These are phyloP conservation scores for Euphorbia lathyris DNA, from an alignment of 345 rosid species.

Conservation along the genomic window DNA sequence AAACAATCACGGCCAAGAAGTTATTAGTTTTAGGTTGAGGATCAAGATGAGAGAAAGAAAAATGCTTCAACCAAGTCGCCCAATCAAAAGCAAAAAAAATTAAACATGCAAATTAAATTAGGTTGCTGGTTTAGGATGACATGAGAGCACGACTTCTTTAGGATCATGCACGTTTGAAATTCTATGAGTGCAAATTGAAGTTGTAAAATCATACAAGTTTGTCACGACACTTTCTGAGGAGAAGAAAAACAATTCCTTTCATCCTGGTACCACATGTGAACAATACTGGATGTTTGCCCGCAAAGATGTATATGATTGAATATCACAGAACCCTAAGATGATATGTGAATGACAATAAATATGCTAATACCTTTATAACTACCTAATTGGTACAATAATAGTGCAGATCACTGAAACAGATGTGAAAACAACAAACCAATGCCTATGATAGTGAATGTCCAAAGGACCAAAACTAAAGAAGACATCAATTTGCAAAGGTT, in stretches of 20 bases:
- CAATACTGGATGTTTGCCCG: no score
- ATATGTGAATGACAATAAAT: neutral
- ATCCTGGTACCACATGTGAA: neutral
- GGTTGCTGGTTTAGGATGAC: neutral
- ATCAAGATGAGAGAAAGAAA: neutral
- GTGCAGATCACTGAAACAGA: neutral
- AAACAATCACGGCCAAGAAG: neutral
- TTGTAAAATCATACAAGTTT: neutral
- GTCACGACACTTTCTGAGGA: neutral
- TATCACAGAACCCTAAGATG: neutral
- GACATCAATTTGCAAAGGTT: neutral
- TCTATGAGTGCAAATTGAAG: neutral
- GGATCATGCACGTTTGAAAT: neutral
- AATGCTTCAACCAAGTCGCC: neutral
- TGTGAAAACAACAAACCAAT: neutral
- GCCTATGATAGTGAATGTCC: neutral
- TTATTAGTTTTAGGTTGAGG: neutral
- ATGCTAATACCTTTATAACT: neutral
- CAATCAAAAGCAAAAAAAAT: neutral
- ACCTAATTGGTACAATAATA: neutral
- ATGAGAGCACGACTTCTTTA: neutral
- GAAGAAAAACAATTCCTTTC: neutral
- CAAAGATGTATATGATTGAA: neutral
- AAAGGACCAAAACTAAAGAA: slow-evolving; percentile 4
- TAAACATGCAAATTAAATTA: neutral